Conservation (phyloP, 305 asterid species). For the Ajuga reptans region DNA sequence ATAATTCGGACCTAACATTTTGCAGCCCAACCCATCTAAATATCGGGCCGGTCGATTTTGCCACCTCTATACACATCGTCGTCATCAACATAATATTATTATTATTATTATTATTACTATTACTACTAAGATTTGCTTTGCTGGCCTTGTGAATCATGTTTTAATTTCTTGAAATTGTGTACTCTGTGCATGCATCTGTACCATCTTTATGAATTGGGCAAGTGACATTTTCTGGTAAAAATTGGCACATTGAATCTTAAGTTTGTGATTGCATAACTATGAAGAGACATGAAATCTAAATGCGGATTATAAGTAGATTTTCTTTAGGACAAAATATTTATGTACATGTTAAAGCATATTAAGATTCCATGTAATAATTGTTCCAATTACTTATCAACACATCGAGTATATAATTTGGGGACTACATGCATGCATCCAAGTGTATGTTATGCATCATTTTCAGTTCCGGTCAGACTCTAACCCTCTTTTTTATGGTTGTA, state of each 20-base stretch:
- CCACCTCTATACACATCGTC: too few relatives aligned
- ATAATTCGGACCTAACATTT: too few relatives aligned
- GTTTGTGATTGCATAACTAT: slow-evolving; percentile 17
- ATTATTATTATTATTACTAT: too few relatives aligned
- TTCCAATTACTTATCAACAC: too few relatives aligned
- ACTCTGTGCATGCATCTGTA: slow-evolving; percentile 27
- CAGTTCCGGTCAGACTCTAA: too few relatives aligned
- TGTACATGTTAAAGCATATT: not conserved
- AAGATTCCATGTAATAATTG: not conserved
- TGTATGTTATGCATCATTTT: too few relatives aligned
- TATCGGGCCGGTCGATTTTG: too few relatives aligned
- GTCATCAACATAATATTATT: too few relatives aligned
- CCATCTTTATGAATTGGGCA: not conserved
- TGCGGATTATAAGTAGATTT: slow-evolving; percentile 23
- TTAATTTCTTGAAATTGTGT: slow-evolving; percentile 6
- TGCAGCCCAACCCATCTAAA: too few relatives aligned
- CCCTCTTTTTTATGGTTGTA: too few relatives aligned
- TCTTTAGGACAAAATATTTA: slow-evolving; percentile 15
- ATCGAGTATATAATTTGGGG: too few relatives aligned
- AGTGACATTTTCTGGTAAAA: slow-evolving; percentile 20
- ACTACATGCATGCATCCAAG: too few relatives aligned
- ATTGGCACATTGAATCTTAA: slow-evolving; percentile 17
- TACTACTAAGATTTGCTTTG: slow-evolving; percentile 17
- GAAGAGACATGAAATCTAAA: slow-evolving; percentile 28
- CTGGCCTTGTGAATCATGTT: slow-evolving; percentile 30